A percentile compares a stretch with the other conserved stretches of the same genome.
Evolutionary conservation across 225 moss, liverwort and hornwort genomes (phyloP).

Genomic region (Polytrichum commune): DNA sequence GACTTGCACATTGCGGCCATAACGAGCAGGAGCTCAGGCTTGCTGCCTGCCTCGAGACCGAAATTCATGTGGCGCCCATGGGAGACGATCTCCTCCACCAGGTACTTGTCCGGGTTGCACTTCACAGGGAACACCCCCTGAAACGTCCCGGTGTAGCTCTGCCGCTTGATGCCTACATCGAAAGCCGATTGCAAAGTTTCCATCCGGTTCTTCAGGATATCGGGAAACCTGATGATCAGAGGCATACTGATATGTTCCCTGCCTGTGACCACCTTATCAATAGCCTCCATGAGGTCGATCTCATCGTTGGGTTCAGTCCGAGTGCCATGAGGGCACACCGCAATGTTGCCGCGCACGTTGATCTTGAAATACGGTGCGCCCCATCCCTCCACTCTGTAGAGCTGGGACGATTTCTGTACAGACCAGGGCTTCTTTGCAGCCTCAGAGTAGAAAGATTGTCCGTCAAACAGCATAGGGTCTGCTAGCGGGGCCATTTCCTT

Average conservation of each 20-base stretch:
- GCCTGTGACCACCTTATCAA: conserved; percentile 53
- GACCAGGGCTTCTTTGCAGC: conserved; percentile 60
- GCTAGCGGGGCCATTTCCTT: conserved; percentile 99
- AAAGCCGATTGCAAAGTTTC: conserved; percentile 62
- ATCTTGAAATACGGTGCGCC: conserved; percentile 86
- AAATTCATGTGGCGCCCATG: conserved; percentile 71
- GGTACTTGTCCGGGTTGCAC: conserved; percentile 82
- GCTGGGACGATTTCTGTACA: conserved; percentile 49
- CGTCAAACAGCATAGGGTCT: conserved; percentile 50
- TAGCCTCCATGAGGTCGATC: conserved; percentile 69
- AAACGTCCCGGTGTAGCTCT: conserved; percentile 54
- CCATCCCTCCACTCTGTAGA: conserved; percentile 90
- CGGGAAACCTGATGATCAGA: conserved; percentile 75
- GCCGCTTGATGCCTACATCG: conserved; percentile 53
- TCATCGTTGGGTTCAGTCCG: conserved; percentile 38
- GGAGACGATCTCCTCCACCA: conserved; percentile 77
- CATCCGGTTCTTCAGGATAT: conserved; percentile 66
- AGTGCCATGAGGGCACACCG: conserved; percentile 60
- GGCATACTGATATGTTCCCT: conserved; percentile 49
- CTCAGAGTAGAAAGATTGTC: conserved; percentile 29
- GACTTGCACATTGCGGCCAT: conserved; percentile 64
- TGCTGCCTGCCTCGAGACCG: conserved; percentile 85
- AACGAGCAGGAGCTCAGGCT: conserved; percentile 88
- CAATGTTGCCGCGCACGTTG: conserved; percentile 68
- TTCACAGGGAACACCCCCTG: conserved; percentile 95